Conservation (phyloP, 257 asterid genomes). For the Asclepias syriaca region DNA sequence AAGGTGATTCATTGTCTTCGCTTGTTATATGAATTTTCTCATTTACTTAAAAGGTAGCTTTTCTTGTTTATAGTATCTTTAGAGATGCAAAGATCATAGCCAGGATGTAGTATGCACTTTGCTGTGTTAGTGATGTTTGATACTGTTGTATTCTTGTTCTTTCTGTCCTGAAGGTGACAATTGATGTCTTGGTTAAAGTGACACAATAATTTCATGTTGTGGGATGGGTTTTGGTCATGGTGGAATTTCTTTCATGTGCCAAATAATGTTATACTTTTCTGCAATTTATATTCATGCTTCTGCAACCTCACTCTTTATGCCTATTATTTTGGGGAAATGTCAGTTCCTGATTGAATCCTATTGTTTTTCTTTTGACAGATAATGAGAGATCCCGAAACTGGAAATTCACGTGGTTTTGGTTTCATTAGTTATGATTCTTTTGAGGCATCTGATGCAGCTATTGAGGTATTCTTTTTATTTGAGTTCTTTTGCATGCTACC, state of each 20-base stretch:
- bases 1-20: slow-evolving; percentile 45
- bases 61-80: neutral
- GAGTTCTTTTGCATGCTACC: neutral
- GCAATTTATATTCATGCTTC: neutral
- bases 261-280: neutral
- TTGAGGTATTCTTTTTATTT: slow-evolving; percentile 50
- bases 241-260: neutral
- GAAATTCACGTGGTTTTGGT: slow-evolving; percentile 96
- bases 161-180: neutral
- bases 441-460: slow-evolving; percentile 98
- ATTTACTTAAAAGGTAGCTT: slow-evolving; percentile 3
- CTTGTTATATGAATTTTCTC: neutral
- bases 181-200: neutral
- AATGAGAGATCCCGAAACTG: slow-evolving; percentile 97
- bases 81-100: neutral
- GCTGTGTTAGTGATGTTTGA: neutral
- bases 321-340: neutral
- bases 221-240: neutral
- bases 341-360: neutral
- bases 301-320: neutral
- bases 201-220: neutral
- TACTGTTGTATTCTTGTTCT: neutral
- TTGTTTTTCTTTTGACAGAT: slow-evolving; percentile 44
- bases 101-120: neutral
- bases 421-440: slow-evolving; percentile 95